Evolutionary conservation across 192 early-diverging fungal genomes (phyloP), one percentile per base, ranked within the genome.

Genomic region (Backusella circina): DNA sequence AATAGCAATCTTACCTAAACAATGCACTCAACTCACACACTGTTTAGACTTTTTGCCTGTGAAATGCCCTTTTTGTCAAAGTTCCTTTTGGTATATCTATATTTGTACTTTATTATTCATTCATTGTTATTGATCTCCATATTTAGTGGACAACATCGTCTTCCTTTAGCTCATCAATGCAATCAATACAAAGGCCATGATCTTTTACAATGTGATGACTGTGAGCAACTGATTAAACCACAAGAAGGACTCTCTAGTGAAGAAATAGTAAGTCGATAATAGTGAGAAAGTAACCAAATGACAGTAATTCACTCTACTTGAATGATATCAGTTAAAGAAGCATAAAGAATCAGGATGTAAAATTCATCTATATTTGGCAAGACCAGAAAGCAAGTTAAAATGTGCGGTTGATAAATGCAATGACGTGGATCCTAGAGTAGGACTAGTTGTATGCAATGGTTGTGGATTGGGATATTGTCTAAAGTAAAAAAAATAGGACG

Each of bases 341-440:
- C 73, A 74, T 30, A 38, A 66, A 30, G 64, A 65, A 44, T 65
- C 73, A 5, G 30, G 30, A 3, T 74, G 73, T n/a, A 41, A 30
- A n/a, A 4, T 74, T 0, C 39, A 74, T 38, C 10, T 61, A 0
- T 74, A 66, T 66, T 5, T 37, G 35, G 23, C 15, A 37, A 50
- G 32, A 31, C 15, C 15, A 15, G 39, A 41, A 7, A 44, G 12
- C 5, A 41, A 74, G 12, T 16, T 38, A 16, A 26, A 30, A 33
- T 74, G 73, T 41, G 64, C 64, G 18, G 15, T 74, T 6, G 32
- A 47, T 13, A 64, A 64, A 6, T 74, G 73, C 31, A 44, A 66
- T 3, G 73, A 74, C n/a, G 39, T 74, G 0, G 73, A 74, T 66
- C 61, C 57, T 41, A 28, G 73, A 32, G 61, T 74, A 47, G 73